Conservation (phyloP, 768 basidiomycete species). For the Lyophyllum shimeji region DNA sequence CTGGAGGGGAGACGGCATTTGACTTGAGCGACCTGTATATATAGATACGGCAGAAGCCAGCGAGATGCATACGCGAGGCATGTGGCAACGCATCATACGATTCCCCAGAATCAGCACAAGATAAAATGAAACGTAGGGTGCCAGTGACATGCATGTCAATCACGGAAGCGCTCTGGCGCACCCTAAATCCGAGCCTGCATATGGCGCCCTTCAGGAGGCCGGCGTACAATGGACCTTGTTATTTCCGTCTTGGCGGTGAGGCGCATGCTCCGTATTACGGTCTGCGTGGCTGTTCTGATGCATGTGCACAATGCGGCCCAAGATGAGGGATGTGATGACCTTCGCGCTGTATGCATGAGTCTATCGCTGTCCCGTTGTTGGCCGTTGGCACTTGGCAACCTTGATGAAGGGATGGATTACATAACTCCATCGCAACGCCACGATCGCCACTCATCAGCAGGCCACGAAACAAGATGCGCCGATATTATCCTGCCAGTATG, state of each 20-base stretch:
- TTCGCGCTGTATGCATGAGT: too few species aligned
- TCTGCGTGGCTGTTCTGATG: too few species aligned
- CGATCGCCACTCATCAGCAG: too few species aligned
- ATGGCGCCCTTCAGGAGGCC: not conserved
- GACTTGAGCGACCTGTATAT: slow-evolving; percentile 1
- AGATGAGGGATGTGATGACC: too few species aligned
- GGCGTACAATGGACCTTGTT: not conserved
- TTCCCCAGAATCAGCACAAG: not conserved
- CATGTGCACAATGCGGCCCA: too few species aligned
- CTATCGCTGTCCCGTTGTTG: too few species aligned
- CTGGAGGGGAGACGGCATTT: not conserved
- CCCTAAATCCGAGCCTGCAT: slow-evolving; percentile 7
- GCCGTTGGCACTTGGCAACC: too few species aligned
- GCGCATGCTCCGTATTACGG: not conserved
- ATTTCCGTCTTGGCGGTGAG: not conserved
- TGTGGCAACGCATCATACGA: slow-evolving; percentile 11
- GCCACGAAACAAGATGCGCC: too few species aligned
- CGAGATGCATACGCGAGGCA: slow-evolving; percentile 13
- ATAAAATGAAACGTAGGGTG: slow-evolving; percentile 2
- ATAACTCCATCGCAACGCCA: too few species aligned
- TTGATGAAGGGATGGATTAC: too few species aligned
- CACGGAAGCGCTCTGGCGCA: slow-evolving; percentile 12
- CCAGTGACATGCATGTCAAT: too few species aligned
- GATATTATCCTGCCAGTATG: too few species aligned
- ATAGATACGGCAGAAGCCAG: slow-evolving; percentile 3